Conservation (phyloP, 768 basidiomycete species). For the Tulasnella sp. region DNA sequence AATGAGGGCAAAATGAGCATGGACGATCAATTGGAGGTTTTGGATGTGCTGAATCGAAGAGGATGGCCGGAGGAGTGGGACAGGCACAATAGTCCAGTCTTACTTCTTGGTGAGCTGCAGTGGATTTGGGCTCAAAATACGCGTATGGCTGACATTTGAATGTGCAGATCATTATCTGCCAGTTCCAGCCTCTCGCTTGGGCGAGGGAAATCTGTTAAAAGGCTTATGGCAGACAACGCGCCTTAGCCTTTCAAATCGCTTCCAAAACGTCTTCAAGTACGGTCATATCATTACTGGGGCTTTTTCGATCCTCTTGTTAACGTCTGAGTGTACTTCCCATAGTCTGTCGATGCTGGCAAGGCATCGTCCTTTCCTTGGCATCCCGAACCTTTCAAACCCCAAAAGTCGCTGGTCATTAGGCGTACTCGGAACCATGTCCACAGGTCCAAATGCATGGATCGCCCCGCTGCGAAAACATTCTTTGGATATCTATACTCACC, state of each 20-base stretch:
- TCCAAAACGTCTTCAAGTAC: slow-evolving; percentile 4
- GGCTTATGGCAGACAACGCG: background rate
- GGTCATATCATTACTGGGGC: background rate
- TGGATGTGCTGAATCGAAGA: background rate
- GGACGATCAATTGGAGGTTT: background rate
- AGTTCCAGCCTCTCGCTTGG: background rate
- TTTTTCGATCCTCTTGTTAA: background rate
- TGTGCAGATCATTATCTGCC: background rate
- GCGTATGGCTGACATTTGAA: too few relatives aligned
- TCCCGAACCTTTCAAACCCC: background rate
- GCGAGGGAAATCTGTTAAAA: background rate
- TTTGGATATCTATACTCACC: background rate
- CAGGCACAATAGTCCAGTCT: background rate
- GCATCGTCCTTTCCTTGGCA: slow-evolving; percentile 2
- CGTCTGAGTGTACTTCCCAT: background rate
- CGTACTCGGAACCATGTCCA: background rate
- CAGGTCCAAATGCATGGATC: slow-evolving; percentile 2
- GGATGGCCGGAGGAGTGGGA: background rate
- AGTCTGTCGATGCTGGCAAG: slow-evolving; percentile 3
- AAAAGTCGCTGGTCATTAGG: slow-evolving; percentile 2
- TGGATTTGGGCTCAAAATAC: background rate
- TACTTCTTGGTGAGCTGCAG: background rate
- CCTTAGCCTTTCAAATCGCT: background rate
- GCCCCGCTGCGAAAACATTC: slow-evolving; percentile 6
- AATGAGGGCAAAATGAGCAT: too few relatives aligned